Evolutionary conservation across 2,329 filamentous ascomycete genomes (phyloP).

Genomic region (Hypoxylon sp.): DNA sequence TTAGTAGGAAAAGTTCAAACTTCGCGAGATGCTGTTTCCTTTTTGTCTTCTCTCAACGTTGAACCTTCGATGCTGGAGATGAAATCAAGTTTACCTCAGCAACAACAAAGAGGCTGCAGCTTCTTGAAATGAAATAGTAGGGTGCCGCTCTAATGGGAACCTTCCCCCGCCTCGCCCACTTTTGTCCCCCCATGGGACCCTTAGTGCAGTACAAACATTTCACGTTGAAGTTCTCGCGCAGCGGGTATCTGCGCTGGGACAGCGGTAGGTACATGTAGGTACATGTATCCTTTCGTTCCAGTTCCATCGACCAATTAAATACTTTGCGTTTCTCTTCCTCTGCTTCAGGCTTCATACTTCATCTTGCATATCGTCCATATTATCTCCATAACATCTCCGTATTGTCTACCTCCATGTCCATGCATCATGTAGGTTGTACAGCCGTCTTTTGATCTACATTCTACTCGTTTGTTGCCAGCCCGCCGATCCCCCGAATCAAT

Average conservation of each 20-base stretch:
- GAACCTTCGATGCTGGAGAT: not conserved
- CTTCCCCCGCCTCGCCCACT: conserved; percentile 16
- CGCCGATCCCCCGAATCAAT: conserved; percentile 11
- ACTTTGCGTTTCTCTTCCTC: conserved; percentile 8
- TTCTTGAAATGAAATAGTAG: conserved; percentile 5
- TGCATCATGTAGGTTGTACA: conserved; percentile 26
- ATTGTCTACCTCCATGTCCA: conserved; percentile 12
- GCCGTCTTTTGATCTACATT: conserved; percentile 7
- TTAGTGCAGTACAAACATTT: conserved; percentile 4
- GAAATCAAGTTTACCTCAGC: not conserved
- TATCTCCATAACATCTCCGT: conserved; percentile 9
- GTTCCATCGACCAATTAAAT: conserved; percentile 31
- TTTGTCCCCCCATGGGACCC: conserved; percentile 24
- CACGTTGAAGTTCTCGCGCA: too few relatives aligned
- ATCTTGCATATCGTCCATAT: conserved; percentile 26
- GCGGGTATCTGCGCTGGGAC: too few relatives aligned
- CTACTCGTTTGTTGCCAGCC: conserved; percentile 5
- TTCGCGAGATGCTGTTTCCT: not conserved
- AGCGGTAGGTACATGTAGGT: not conserved
- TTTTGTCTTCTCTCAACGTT: not conserved
- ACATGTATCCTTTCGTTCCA: conserved; percentile 13
- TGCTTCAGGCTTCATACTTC: conserved; percentile 19
- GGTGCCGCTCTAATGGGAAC: conserved; percentile 17
- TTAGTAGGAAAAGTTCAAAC: not conserved
- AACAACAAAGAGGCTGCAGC: not conserved